Percentiles rank a stretch among this genome's conserved stretches.
These are phyloP conservation scores for Aspergillus saccharolyticus DNA, from an alignment of 495 filamentous ascomycete species.

Conservation along the genomic window DNA sequence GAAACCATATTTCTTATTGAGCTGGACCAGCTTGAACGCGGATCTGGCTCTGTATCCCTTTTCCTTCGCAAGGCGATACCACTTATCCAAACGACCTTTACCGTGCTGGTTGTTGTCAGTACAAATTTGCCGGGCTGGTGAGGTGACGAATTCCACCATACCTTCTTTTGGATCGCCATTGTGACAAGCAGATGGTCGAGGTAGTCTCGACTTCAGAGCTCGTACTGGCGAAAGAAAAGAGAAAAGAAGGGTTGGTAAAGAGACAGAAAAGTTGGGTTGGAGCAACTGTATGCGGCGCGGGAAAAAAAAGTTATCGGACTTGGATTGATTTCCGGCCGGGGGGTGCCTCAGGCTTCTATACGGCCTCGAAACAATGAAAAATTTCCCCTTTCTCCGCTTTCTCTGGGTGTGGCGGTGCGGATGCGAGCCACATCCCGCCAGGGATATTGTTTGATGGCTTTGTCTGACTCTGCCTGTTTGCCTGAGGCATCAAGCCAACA, in stretches of 20 bases:
- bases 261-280: not conserved
- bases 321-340: conserved; percentile 1
- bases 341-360: conserved; percentile 8
- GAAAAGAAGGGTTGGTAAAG: conserved; percentile 4
- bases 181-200: conserved; percentile 22
- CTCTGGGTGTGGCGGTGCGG: conserved; percentile 13
- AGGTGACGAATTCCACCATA: conserved; percentile 17
- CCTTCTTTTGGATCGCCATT: conserved; percentile 99
- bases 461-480: not conserved
- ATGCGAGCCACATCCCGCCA: not conserved
- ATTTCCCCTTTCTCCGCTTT: conserved; percentile 9
- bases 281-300: conserved; percentile 3
- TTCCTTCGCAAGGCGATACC: conserved; percentile 94
- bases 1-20: conserved; percentile 99
- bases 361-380: conserved; percentile 8
- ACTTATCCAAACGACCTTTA: conserved; percentile 99
- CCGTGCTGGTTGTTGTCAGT: conserved; percentile 57
- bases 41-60: conserved; percentile 96
- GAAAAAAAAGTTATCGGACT: conserved; percentile 23
- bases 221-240: conserved; percentile 13
- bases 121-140: not conserved
- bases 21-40: conserved; percentile 96
- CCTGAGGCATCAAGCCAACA: conserved; percentile 27
- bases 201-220: conserved; percentile 20
- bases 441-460: not conserved